Evolutionary conservation across 352 stramenopile species (phyloP), one percentile per base, ranked within the genome.

Genomic region (Globisporangium paroecandrum): DNA sequence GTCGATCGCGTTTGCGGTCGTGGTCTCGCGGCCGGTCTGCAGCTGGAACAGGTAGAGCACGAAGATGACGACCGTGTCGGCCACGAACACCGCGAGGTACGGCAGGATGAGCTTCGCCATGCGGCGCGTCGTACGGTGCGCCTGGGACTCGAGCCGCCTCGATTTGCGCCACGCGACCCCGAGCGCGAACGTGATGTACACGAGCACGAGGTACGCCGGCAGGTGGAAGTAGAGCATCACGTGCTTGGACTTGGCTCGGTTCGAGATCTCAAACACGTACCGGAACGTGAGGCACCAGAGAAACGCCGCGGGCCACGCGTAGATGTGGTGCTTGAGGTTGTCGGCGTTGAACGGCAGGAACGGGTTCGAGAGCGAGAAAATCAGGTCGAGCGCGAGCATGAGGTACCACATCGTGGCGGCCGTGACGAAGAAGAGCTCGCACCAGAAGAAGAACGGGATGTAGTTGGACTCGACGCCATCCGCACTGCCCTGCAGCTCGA

Each of bases 71-170:
- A 70, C 32, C 25, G 81, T 89, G 68, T 85, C 82, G 4, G 65
- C 43, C 0, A 74, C 78, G 69, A 94, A 95, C 0, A 95, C 76
- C 0, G 72, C 77, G 6, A 95, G 69, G 68, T 93, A 95, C 1
- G 87, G 87, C 62, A 93, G 38, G 58, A 95, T 95, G 60, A 86
- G 83, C 68, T 93, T 91, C n/a, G 87, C 84, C 87, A 95, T 95
- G 58, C 76, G 75, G 9, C 83, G 75, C 38, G 87, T 95, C 22
- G 87, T 93, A 12, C 77, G 77, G 66, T 95, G 87, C 6, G 87
- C 87, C 49, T 90, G 85, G 1, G 76, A 83, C 69, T 95, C 87
- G 22, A 95, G 83, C 5, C 86, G 75, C 0, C 87, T 77, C 8
- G 83, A 90, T 24, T 89, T 89, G 8, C 79, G 75, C 83, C 87